Evolutionary conservation across 768 basidiomycete species (phyloP), one percentile per base, ranked within the genome.

Genomic region (Kwoniella dendrophila): DNA sequence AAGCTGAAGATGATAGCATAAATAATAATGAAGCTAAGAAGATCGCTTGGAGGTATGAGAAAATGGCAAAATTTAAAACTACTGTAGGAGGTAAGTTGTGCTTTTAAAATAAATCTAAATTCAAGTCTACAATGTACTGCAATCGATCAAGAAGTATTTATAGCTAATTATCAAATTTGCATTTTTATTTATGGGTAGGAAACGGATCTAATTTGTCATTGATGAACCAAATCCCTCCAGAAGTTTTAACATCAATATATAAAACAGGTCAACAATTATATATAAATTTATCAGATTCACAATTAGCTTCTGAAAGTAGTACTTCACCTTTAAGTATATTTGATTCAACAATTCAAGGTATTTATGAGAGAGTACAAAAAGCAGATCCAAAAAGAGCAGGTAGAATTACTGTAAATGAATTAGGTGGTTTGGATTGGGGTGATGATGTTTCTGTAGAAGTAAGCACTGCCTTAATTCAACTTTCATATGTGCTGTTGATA

Each of bases 11-110:
- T 41, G 71, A 59, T 0, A 50, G 54, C 11, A 74, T 50, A 34
- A 83, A 81, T 41, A 82, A 45, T 38, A 56, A 61, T 11, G 73
- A 85, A 27, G 87, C 86, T 70, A 89, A 94, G 67, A 95, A 90
- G 81, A 98, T 99, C 70, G 96, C 96, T 30, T 99, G 96, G 90
- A 85, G 96, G 74, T 99, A 99, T 79, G 91, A 92, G 72, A 84
- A 87, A 59, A 90, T 97, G 90, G 90, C 88, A 80, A 87, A 83
- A 79, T 95, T 96, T 77, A 86, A 90, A 80, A 96, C 93, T 3
- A 92, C 90, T 2, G 86, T 92, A 22, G 75, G 59, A 29, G 61
- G 63, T 66, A 47, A 58, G 63, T 59, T 24, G n/a, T 16, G 36
- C 36, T 38, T 38, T n/a, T n/a, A n/a, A n/a, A n/a, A n/a, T n/a